Base-by-base conservation (phyloP, 768 basidiomycete genomes). In the Pluteus cervinus region DNA sequence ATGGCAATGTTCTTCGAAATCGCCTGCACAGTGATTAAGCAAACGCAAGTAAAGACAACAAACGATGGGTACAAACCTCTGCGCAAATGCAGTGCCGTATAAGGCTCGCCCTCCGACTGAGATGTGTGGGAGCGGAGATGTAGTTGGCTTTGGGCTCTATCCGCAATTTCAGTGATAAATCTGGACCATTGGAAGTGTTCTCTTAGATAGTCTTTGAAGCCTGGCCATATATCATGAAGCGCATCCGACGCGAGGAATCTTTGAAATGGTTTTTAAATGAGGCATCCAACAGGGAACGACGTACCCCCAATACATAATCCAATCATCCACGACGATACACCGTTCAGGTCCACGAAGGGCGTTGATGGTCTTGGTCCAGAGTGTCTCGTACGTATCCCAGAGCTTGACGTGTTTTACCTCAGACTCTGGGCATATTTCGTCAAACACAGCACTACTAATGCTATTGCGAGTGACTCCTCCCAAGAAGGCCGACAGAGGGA, bases 21-120 rank as follows among this genome's bases (percentile, higher is more conserved):
- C 69, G 10, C 63, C 62, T 66, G 24, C 12, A n/a, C 20, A 30
- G 8, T 32, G 21, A 20, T 28, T 9, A 8, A 20, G 17, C 11
- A 23, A 36, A n/a, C 33, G 23, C 7, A 12, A 14, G 21, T 14
- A 7, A 12, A 29, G 12, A 18, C 4, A 6, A 30, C n/a, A 18
- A 18, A 1, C 12, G 33, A 21, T 24, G 16, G 9, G 18, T 20
- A 22, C 22, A n/a, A 39, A 57, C 68, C 68, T 16, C 70, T 63
- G 16, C 67, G 62, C 12, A 73, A 52, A 42, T 73, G 69, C n/a
- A 73, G 52, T 4, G 69, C 67, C 41, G 71, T 63, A 46, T 71
- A 73, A 2, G 61, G 45, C 7, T 67, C 60, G 12, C 61, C 61
- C 22, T 54, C 45, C 3, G 41, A 35, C 16, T 42, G 48, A n/a